phyloP scores from a whole-genome alignment of 1,284 basidiomycete genomes.

The Apiotrichum porosum region DNA sequence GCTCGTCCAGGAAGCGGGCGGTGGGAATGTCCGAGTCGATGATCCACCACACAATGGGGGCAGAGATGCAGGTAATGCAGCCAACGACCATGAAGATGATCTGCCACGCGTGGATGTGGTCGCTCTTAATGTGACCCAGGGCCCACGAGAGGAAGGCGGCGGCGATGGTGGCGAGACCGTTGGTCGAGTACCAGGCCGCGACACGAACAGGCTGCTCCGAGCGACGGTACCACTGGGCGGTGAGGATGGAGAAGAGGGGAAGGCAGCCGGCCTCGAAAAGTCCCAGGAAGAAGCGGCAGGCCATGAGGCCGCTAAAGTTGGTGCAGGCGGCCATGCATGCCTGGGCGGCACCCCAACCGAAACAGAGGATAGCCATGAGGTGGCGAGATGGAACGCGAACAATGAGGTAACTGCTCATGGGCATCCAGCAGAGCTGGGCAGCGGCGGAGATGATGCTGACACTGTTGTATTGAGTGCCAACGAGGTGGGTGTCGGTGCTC shows the following conservation, averaged over 20 bases:
- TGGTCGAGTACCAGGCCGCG: conserved; percentile 45
- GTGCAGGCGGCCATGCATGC: conserved; percentile 36
- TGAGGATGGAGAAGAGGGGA: conserved; percentile 46
- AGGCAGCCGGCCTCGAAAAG: conserved; percentile 48
- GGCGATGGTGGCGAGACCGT: conserved; percentile 44
- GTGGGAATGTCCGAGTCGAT: conserved; percentile 41
- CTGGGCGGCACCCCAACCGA: conserved; percentile 37
- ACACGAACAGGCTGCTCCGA: conserved; percentile 42
- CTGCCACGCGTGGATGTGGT: conserved; percentile 41
- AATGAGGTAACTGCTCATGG: conserved; percentile 44
- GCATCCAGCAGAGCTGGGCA: conserved; percentile 44
- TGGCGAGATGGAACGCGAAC: conserved; percentile 37
- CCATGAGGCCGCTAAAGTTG: conserved; percentile 31
- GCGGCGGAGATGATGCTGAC: conserved; percentile 39
- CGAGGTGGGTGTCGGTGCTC: conserved; percentile 26
- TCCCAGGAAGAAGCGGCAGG: conserved; percentile 45
- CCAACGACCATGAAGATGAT: conserved; percentile 46
- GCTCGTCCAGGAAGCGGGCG: conserved; percentile 44
- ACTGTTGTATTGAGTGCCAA: conserved; percentile 33
- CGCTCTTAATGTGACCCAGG: conserved; percentile 37
- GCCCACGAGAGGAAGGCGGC: conserved; percentile 40
- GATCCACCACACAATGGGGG: conserved; percentile 36
- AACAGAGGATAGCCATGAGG: conserved; percentile 41
- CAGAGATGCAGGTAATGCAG: conserved; percentile 42
- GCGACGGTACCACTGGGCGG: conserved; percentile 46